Evolutionary conservation across 345 rosid species (phyloP).

Genomic region (Eutrema japonicum): DNA sequence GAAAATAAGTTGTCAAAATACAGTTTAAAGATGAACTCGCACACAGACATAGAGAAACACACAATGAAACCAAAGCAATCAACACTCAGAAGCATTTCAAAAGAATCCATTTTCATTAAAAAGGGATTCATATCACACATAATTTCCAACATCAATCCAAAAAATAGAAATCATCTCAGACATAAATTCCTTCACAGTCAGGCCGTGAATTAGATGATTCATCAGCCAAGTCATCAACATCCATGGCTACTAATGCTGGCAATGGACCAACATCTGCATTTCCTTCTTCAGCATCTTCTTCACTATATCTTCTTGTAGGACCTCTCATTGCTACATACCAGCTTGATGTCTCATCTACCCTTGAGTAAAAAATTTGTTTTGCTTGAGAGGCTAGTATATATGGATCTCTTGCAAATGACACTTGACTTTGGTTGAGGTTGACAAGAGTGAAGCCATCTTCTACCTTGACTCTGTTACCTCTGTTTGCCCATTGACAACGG

Average conservation of each 20-base stretch:
- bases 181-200: too few relatives aligned
- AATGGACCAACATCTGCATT: neutral
- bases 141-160: too few relatives aligned
- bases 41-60: too few relatives aligned
- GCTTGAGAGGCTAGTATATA: constrained; percentile 8
- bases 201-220: too few relatives aligned
- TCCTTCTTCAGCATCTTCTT: neutral
- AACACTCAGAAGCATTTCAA: too few relatives aligned
- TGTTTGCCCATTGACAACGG: neutral
- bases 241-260: neutral
- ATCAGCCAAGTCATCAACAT: too few relatives aligned
- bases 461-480: neutral
- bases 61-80: too few relatives aligned
- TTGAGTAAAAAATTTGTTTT: constrained; percentile 1
- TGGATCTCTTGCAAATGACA: neutral
- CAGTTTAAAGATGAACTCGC: too few relatives aligned
- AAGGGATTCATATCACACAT: too few relatives aligned
- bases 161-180: too few relatives aligned
- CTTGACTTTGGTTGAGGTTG: constrained; percentile 14
- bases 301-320: neutral
- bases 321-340: constrained; percentile 7
- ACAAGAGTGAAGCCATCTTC: constrained; percentile 11
- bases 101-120: too few relatives aligned
- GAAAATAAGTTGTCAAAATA: neutral
- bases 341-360: neutral